A percentile compares a stretch with the other conserved stretches of the same genome.
Conservation (phyloP, 768 basidiomycete species). For the Porphyrellus cyaneotinctus region DNA sequence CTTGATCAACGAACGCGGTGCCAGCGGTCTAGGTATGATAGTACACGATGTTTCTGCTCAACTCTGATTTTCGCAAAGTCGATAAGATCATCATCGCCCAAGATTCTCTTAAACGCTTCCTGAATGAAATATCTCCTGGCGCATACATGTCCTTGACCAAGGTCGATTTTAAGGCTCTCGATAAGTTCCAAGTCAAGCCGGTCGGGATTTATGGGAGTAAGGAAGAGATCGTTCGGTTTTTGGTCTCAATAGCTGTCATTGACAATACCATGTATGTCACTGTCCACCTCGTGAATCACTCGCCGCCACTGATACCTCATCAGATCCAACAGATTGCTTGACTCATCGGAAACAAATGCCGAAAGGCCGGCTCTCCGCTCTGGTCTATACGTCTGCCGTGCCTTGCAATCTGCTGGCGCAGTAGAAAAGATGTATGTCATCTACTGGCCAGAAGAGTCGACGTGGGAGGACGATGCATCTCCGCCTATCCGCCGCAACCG, state of each 20-base stretch:
- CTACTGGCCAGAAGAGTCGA: constrained; percentile 60
- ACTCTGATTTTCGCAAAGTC: constrained; percentile 33
- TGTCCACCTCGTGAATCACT: background rate
- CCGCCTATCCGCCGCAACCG: constrained; percentile 49
- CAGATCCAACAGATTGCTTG: constrained; percentile 15
- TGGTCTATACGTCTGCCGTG: constrained; percentile 46
- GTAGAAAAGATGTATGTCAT: constrained; percentile 40
- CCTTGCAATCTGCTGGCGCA: background rate
- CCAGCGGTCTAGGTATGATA: constrained; percentile 47
- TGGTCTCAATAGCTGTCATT: constrained; percentile 37
- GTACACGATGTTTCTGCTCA: background rate
- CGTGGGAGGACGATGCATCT: constrained; percentile 51
- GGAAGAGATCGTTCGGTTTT: constrained; percentile 44
- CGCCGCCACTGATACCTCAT: background rate
- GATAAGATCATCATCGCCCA: constrained; percentile 63
- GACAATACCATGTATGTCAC: constrained; percentile 38
- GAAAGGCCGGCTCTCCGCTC: constrained; percentile 37
- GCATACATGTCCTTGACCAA: constrained; percentile 53
- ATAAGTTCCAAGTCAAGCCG: constrained; percentile 42
- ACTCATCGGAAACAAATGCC: background rate
- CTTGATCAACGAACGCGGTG: constrained; percentile 47
- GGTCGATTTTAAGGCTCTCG: constrained; percentile 54
- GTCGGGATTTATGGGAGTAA: constrained; percentile 57
- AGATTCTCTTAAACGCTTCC: constrained; percentile 43
- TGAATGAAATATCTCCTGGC: constrained; percentile 46